Base-by-base conservation (phyloP, 345 rosid genomes). In the Iberis pinnata region DNA sequence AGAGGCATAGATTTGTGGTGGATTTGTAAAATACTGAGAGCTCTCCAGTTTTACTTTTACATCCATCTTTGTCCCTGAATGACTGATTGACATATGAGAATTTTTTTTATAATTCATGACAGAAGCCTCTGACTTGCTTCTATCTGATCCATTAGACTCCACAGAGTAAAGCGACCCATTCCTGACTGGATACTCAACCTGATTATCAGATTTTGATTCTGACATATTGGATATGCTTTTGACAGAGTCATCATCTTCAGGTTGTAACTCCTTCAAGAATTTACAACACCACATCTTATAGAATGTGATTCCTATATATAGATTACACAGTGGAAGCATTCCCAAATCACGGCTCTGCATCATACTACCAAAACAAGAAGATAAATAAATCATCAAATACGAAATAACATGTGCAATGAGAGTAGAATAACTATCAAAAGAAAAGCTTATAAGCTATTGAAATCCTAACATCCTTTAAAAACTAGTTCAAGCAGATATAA, bases 231-330 rank as follows among this genome's bases (percentile, higher is more conserved):
- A 77, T 51, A 51, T 43, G 7, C 33, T 42, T 61, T 67, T 54
- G 14, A 22, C 11, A 40, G 24, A 3, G 15, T 72, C 70, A 22
- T 59, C 40, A 45, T 65, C 74, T 56, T 63, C 60, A 68, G 60
- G 63, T 63, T 70, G 73, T 56, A 83, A 61, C 42, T 70, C 76
- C 47, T 43, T 65, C 15, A 66, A 60, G 41, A 80, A 70, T 48
- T 69, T 69, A 40, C 65, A 52, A 69, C 72, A 70, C 89, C 93
- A 86, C 43, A 77, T 52, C 75, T 78, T 75, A 53, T 41, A 81
- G 49, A 75, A 80, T 33, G 80, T 76, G 78, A 83, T 68, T 42
- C 90, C 95, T 48, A 78, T 16, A 25, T 77, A 67, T 62, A 81
- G 46, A 69, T 73, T 53, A 35, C 81, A 60, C 68, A 69, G 33